A percentile compares a stretch with the other conserved stretches of the same genome.
Evolutionary conservation across 2,329 filamentous ascomycete species (phyloP).

Genomic region (Bipolaris gigantea): DNA sequence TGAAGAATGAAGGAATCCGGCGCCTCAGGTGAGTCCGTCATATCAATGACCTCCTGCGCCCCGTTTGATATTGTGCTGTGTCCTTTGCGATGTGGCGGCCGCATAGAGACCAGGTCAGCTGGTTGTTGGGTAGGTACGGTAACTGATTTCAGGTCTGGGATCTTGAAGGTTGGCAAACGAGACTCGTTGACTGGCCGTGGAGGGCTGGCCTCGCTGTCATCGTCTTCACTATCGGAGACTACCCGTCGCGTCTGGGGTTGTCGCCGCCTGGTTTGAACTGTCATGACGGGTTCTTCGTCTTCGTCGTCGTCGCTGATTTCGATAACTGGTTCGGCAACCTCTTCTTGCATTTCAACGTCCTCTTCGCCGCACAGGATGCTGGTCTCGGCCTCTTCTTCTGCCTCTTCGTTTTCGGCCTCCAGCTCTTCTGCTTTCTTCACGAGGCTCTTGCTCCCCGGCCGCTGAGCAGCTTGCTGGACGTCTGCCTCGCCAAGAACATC

Average conservation of each 20-base stretch:
- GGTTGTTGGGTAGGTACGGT: neutral
- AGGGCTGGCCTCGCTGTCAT: slow-evolving; percentile 10
- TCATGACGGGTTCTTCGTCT: slow-evolving; percentile 36
- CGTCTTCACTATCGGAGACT: slow-evolving; percentile 30
- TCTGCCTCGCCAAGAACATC: slow-evolving; percentile 17
- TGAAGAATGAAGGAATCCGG: slow-evolving; percentile 24
- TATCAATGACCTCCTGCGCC: slow-evolving; percentile 39
- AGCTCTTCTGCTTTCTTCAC: slow-evolving; percentile 9
- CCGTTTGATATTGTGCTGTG: slow-evolving; percentile 35
- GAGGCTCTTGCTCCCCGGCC: slow-evolving; percentile 6
- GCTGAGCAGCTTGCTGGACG: slow-evolving; percentile 16
- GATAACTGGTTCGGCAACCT: slow-evolving; percentile 2
- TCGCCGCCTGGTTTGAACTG: slow-evolving; percentile 19
- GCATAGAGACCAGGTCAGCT: slow-evolving; percentile 24
- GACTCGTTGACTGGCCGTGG: neutral
- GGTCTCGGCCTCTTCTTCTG: slow-evolving; percentile 28
- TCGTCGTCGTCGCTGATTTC: slow-evolving; percentile 28
- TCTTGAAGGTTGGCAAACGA: slow-evolving; percentile 8
- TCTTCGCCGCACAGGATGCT: slow-evolving; percentile 38
- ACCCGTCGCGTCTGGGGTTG: slow-evolving; percentile 20
- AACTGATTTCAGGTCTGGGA: slow-evolving; percentile 8
- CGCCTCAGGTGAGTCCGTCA: slow-evolving; percentile 34
- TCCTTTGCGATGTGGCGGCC: slow-evolving; percentile 30
- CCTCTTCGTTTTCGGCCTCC: slow-evolving; percentile 15
- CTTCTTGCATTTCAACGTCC: slow-evolving; percentile 14